A percentile compares a stretch with the other conserved stretches of the same genome.
phyloP scores from a whole-genome alignment of 2,329 filamentous ascomycete species.

The Pseudocercospora crystallina region DNA sequence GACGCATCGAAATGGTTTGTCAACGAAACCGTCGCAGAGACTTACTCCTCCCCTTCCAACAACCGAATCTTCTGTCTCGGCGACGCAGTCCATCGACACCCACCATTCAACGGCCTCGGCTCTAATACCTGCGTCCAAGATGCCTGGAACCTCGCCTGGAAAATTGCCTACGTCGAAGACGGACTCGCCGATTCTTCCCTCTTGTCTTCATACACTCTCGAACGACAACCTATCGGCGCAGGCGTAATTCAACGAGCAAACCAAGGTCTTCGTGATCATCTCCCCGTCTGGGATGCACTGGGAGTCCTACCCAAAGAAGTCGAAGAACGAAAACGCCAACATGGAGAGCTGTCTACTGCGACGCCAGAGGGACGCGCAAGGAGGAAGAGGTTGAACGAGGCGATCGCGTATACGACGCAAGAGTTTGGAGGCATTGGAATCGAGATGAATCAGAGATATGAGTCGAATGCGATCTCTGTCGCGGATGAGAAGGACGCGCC shows the following conservation, averaged over 20 bases:
- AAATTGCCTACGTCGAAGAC: constrained; percentile 28
- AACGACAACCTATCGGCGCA: constrained; percentile 43
- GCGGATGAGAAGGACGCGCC: constrained; percentile 29
- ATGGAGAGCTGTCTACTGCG: constrained; percentile 30
- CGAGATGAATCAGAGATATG: constrained; percentile 61
- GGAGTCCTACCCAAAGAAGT: constrained; percentile 28
- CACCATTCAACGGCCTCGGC: constrained; percentile 57
- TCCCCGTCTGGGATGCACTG: constrained; percentile 32
- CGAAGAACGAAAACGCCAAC: constrained; percentile 30
- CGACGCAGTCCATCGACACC: constrained; percentile 59
- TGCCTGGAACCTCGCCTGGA: constrained; percentile 13
- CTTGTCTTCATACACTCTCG: constrained; percentile 32
- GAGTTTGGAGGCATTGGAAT: constrained; percentile 57
- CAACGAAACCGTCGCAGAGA: constrained; percentile 61
- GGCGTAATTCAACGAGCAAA: constrained; percentile 57
- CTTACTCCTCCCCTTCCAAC: constrained; percentile 41
- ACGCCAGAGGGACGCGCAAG: constrained; percentile 37
- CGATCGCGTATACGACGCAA: constrained; percentile 32
- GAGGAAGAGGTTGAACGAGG: constrained; percentile 36
- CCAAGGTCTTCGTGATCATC: constrained; percentile 56
- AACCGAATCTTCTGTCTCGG: constrained; percentile 57
- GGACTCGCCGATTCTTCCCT: constrained; percentile 24
- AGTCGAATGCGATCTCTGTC: constrained; percentile 39
- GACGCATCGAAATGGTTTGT: constrained; percentile 59
- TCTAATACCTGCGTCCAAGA: constrained; percentile 33